Base-by-base conservation (phyloP, 1,284 basidiomycete genomes). In the Acaromyces ingoldii region DNA sequence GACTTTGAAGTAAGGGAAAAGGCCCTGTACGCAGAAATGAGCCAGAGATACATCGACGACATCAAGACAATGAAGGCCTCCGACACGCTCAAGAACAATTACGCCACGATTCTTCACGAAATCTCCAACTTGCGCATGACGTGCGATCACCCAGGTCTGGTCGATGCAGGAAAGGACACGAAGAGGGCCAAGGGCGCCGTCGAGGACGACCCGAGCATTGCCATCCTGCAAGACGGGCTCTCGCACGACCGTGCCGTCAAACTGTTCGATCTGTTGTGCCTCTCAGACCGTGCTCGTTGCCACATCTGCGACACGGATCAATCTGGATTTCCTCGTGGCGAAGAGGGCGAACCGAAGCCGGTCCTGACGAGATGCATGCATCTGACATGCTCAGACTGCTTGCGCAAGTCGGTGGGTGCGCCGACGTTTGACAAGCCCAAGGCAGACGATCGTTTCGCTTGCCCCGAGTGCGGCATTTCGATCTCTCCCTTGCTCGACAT, bases 61-160 rank as follows among this genome's bases (percentile, higher is more conserved):
- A 95, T 97, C 36, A 84, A 84, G 61, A 85, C 89, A 72, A 81
- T 97, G 52, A 82, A 85, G 75, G 88, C 87, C 74, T 88, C 88
- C 65, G 88, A 92, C 75, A 85, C 95, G 45, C 71, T 76, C 31
- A 89, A 90, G 84, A 92, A 92, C 82, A 96, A 96, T 74, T 97
- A 96, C 68, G 93, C 95, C 54, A 91, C 91, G 48, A 95, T 98
- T 65, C 77, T 99, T 61, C 92, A 96, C 78, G 92, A 93, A 22
- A 75, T 75, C 44, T 58, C 65, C 28, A 69, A 67, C 25, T 82
- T 99, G 33, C 87, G 95, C 34, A 91, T 98, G 79, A 96, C 96
- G 46, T 98, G 95, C 78, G 90, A 96, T 74, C 92, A 98, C 77
- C 88, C 85, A 63, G 90, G 92, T 65, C 82, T 99, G 30, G 89